A percentile compares a stretch with the other conserved stretches of the same genome.
These are phyloP conservation scores for Taphrina wiesneri DNA, from an alignment of 1,139 yeast species.

Conservation along the genomic window DNA sequence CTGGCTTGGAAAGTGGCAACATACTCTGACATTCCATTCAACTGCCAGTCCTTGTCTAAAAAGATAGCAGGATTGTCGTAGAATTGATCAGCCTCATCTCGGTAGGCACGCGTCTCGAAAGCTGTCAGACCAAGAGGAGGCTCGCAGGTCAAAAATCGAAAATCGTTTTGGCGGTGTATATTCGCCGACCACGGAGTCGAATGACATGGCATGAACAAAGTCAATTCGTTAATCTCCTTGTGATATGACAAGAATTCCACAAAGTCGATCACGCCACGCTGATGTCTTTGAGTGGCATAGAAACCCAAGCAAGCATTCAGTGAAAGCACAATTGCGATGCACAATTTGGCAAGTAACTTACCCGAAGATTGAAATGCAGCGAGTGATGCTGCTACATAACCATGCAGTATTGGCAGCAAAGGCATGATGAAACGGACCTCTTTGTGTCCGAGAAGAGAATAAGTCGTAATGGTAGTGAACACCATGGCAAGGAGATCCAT, in stretches of 20 bases:
- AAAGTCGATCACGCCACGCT: conserved; percentile 78
- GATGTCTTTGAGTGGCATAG: conserved; percentile 68
- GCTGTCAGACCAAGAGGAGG: conserved; percentile 63
- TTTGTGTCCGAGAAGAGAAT: conserved; percentile 74
- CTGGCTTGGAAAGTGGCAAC: conserved; percentile 70
- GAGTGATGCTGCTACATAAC: conserved; percentile 46
- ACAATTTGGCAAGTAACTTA: background rate
- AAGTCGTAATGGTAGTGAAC: conserved; percentile 53
- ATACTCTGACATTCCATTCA: conserved; percentile 52
- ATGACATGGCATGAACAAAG: conserved; percentile 91
- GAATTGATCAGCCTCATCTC: conserved; percentile 84
- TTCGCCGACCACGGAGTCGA: conserved; percentile 95
- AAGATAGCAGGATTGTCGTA: conserved; percentile 65
- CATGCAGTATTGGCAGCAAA: conserved; percentile 69
- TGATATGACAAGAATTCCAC: conserved; percentile 55
- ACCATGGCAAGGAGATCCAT: conserved; percentile 45
- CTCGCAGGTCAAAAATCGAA: conserved; percentile 85
- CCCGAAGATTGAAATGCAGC: conserved; percentile 11
- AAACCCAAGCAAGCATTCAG: conserved; percentile 53
- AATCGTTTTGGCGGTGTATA: conserved; percentile 56
- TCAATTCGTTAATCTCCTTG: conserved; percentile 53
- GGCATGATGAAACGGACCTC: conserved; percentile 92
- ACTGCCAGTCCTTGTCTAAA: conserved; percentile 50
- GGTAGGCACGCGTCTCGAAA: conserved; percentile 51
- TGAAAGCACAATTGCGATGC: conserved; percentile 21